A percentile compares a stretch with the other conserved stretches of the same genome.
Conservation (phyloP, 345 rosid species). For the Eucalyptus melliodora region DNA sequence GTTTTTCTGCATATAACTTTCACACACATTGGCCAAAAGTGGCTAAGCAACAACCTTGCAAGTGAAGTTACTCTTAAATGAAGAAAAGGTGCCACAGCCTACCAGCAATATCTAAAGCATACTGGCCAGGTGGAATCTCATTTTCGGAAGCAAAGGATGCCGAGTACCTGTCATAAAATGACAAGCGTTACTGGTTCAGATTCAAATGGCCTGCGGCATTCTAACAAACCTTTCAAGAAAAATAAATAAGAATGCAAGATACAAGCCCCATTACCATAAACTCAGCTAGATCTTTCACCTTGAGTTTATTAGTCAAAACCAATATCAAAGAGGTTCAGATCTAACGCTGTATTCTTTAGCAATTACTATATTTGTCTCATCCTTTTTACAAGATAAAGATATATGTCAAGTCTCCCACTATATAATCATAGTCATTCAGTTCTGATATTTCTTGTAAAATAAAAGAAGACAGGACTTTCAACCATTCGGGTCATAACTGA, state of each 20-base stretch:
- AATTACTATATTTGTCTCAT: background rate
- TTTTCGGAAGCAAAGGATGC: slow-evolving; percentile 59
- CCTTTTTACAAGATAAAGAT: background rate
- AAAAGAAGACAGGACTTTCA: background rate
- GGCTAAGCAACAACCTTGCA: background rate
- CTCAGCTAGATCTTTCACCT: background rate
- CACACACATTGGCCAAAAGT: background rate
- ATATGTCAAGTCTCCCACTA: background rate
- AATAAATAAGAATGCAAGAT: background rate
- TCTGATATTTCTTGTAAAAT: background rate
- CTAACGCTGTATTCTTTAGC: background rate
- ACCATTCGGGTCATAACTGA: background rate
- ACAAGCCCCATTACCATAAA: background rate
- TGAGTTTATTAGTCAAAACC: background rate
- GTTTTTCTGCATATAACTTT: background rate
- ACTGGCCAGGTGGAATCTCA: slow-evolving; percentile 63
- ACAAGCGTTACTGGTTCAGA: background rate
- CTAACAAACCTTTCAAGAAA: background rate
- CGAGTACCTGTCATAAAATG: slow-evolving; percentile 49
- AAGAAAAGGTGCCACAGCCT: background rate
- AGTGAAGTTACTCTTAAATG: background rate
- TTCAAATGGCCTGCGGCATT: background rate
- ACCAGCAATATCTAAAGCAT: slow-evolving; percentile 67
- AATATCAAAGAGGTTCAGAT: background rate
- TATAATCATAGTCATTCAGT: background rate